Conservation (phyloP, 2,329 filamentous ascomycete species). For the Xylaria digitata region DNA sequence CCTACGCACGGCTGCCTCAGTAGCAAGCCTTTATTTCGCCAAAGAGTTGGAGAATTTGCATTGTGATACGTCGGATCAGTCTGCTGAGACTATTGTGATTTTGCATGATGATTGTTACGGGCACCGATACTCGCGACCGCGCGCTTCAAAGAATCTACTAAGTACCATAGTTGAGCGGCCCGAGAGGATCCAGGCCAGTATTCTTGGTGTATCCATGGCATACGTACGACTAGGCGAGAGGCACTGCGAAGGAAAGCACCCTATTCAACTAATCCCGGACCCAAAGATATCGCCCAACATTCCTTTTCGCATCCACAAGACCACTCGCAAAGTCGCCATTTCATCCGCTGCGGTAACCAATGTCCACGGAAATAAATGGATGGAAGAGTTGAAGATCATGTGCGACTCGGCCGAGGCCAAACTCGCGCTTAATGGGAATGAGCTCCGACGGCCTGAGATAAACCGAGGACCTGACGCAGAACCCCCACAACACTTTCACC, state of each 20-base stretch:
- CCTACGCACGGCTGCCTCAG: constrained; percentile 60
- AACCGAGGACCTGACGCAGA: constrained; percentile 60
- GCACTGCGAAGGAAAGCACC: constrained; percentile 75
- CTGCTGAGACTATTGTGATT: constrained; percentile 79
- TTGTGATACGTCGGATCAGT: constrained; percentile 53
- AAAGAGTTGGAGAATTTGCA: constrained; percentile 76
- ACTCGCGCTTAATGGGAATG: constrained; percentile 80
- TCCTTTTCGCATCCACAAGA: constrained; percentile 89
- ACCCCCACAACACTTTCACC: constrained; percentile 73
- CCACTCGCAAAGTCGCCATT: constrained; percentile 76
- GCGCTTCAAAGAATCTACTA: constrained; percentile 76
- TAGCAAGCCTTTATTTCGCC: constrained; percentile 76
- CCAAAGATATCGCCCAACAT: constrained; percentile 66
- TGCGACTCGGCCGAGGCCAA: constrained; percentile 83
- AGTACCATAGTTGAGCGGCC: constrained; percentile 91
- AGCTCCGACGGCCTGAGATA: constrained; percentile 77
- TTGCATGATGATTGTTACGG: constrained; percentile 96
- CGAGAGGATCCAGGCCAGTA: constrained; percentile 85
- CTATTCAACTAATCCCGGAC: constrained; percentile 72
- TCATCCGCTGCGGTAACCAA: constrained; percentile 83
- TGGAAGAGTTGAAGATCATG: constrained; percentile 89
- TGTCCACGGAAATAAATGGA: constrained; percentile 92
- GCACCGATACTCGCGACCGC: constrained; percentile 87
- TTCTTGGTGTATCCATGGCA: constrained; percentile 84
- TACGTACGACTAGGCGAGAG: constrained; percentile 91